Conservation (phyloP, 2,329 filamentous ascomycete species). For the Neonectria hederae region DNA sequence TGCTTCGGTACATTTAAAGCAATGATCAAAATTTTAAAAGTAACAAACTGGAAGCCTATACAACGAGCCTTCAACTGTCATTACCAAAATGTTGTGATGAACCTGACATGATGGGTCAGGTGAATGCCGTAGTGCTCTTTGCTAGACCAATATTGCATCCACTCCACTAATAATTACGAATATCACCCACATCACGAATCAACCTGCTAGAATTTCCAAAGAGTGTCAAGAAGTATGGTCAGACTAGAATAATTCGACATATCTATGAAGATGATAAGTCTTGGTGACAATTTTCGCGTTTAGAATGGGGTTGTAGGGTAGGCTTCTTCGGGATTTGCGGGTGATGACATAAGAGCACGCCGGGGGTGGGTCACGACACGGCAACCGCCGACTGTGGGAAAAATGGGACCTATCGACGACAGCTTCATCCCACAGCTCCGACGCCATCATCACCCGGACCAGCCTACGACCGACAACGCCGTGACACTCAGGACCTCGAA, state of each 20-base stretch:
- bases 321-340: background rate
- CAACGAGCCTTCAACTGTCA: background rate
- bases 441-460: constrained; percentile 36
- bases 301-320: background rate
- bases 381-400: constrained; percentile 38
- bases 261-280: background rate
- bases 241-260: background rate
- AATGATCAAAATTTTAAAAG: background rate
- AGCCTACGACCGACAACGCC: constrained; percentile 18
- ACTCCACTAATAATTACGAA: too few species aligned
- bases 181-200: too few species aligned
- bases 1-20: constrained; percentile 19
- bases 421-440: constrained; percentile 43
- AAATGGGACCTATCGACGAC: constrained; percentile 38
- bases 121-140: too few species aligned
- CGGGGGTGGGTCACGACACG: constrained; percentile 12
- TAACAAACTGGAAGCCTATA: background rate
- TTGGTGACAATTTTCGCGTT: background rate
- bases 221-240: too few species aligned
- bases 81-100: background rate
- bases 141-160: too few species aligned
- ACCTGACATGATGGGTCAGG: background rate
- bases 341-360: constrained; percentile 17
- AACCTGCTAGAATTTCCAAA: too few species aligned
- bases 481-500: constrained; percentile 23